Base-by-base conservation (phyloP, 495 filamentous ascomycete genomes). In the Stereocaulon alpinum region DNA sequence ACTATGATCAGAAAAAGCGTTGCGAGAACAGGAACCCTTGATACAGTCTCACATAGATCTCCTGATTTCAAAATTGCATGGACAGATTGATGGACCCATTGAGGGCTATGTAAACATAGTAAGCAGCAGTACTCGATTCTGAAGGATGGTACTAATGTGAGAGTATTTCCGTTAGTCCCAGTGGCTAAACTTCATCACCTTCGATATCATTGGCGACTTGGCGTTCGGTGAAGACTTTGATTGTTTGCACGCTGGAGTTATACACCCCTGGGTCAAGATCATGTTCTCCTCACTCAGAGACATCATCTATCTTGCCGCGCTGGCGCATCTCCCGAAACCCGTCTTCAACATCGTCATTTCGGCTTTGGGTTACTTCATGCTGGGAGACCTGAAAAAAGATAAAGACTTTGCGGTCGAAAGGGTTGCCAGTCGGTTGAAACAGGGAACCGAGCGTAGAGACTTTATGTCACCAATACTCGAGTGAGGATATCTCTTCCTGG, bases 21-120 rank as follows among this genome's bases (percentile, higher is more conserved):
- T 82, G 7, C 59, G 57, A 24, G 73, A 76, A 55, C 79, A 82
- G 54, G 80, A 82, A 60, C 50, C 32, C 6, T 59, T 81, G 5
- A 62, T 82, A 12, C 68, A 73, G 40, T 61, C 57, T 3, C 76
- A 78, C 50, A 67, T 76, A 15, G 66, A 76, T 53, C 54, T 74
- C 20, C 59, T 80, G 9, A 61, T 73, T 37, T 7, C 37, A 34
- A 57, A 15, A 10, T 32, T 64, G n/a, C 44, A 58, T 2, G 24
- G 7, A 50, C 24, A 50, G 27, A 27, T 50, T 15, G 10, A 11
- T 9, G 10, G 47, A 10, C 5, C 10, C 22, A 48, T 11, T 27
- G 29, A 48, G 14, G 45, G 18, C 18, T 2, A 20, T 27, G 45
- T 48, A 27, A 27, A 24, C 45, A 48, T 48, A 15, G 22, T 27